Base-by-base conservation (phyloP, 495 filamentous ascomycete genomes). In the Recurvomyces mirabilis region DNA sequence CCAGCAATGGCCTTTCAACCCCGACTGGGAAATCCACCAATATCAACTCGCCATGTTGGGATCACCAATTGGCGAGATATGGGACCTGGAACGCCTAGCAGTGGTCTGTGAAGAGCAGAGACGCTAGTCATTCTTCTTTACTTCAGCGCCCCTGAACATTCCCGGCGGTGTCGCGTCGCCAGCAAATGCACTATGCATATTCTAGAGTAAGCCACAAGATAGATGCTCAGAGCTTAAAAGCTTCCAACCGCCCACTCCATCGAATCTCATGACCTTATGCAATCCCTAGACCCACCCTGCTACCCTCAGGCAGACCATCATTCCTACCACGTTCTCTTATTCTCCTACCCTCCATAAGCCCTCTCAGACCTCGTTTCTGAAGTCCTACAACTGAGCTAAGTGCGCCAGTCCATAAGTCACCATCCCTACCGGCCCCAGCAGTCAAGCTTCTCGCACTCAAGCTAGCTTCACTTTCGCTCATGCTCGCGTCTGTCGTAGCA, bases 321-420 rank as follows among this genome's bases (percentile, higher is more conserved):
- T 48, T 54, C 35, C 58, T 59, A 7, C 71, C 77, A 21, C 82
- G 62, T 54, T 91, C 88, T 38, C 91, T 68, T 68, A 94, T 77
- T 41, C 88, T 71, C 26, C 91, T 68, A 12, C 91, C 91, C 63
- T 98, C 91, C 91, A 96, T 94, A 58, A 98, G 61, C 0, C 91
- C 91, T 36, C 88, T 75, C 43, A 98, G 57, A 0, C 91, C 91
- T 25, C 91, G 70, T 67, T 96, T 98, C 68, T 98, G 91, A 44
- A 98, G 54, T 0, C 91, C 91, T 45, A 98, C 93, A n/a, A 95
- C 89, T 38, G 84, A 84, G 61, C 86, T 93, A 21, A 94, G 54
- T 57, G 88, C 80, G 11, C 89, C 81, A 11, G 68, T 72, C 88
- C 88, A 94, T 17, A 89, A 68, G 53, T 87, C 82, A 5, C 49